phyloP scores from a whole-genome alignment of 805 yeast species.

The Cyberlindnera nakhonratchasimensis region DNA sequence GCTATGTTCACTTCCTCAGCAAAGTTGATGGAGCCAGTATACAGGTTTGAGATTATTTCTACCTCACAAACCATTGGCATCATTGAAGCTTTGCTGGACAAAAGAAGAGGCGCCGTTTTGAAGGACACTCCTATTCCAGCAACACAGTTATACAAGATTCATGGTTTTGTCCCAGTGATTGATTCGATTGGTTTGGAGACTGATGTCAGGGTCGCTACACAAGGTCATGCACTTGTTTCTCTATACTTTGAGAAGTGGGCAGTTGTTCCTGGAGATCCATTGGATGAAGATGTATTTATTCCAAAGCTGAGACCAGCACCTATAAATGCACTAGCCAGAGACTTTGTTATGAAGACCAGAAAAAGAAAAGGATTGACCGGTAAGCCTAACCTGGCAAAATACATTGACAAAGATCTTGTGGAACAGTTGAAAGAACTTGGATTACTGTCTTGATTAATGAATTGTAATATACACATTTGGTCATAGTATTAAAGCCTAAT shows the following conservation, averaged over 20 bases:
- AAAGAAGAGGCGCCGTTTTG: conserved; percentile 65
- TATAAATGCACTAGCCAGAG: conserved; percentile 69
- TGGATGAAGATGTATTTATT: conserved; percentile 60
- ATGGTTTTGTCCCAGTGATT: conserved; percentile 76
- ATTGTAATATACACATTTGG: conserved; percentile 13
- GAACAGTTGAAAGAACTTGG: conserved; percentile 52
- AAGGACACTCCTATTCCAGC: conserved; percentile 59
- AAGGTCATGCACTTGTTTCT: conserved; percentile 73
- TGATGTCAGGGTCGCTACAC: conserved; percentile 72
- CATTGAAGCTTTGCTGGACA: conserved; percentile 47
- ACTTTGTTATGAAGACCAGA: conserved; percentile 85
- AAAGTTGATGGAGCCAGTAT: conserved; percentile 76
- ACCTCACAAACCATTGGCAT: conserved; percentile 45
- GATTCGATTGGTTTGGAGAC: conserved; percentile 90
- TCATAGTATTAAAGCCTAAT: neutral
- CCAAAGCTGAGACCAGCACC: conserved; percentile 78
- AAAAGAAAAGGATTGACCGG: conserved; percentile 80
- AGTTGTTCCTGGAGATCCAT: conserved; percentile 86
- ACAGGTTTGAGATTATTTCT: conserved; percentile 56
- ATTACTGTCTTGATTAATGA: conserved; percentile 19
- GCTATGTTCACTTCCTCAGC: conserved; percentile 80
- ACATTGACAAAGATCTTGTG: conserved; percentile 59
- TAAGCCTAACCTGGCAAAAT: conserved; percentile 64
- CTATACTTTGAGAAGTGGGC: conserved; percentile 70
- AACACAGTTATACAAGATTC: conserved; percentile 59